These are phyloP conservation scores for Cardamine resedifolia DNA, from an alignment of 345 rosid species.

Conservation along the genomic window DNA sequence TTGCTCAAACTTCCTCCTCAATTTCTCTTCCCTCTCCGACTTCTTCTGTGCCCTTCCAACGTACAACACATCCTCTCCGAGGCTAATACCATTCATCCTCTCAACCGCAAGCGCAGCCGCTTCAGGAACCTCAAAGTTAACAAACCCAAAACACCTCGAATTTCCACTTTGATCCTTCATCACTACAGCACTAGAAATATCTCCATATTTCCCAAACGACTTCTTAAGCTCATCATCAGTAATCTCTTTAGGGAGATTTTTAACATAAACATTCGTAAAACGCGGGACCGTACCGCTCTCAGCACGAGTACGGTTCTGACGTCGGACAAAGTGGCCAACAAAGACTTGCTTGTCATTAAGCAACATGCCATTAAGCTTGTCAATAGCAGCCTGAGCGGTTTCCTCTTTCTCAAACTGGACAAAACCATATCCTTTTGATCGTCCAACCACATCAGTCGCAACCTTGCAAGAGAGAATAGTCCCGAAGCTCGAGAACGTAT, in stretches of 20 bases:
- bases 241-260: slow-evolving; percentile 57
- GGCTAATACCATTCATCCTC: slow-evolving; percentile 55
- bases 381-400: slow-evolving; percentile 54
- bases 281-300: slow-evolving; percentile 37
- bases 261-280: slow-evolving; percentile 63
- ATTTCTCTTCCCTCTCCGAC: slow-evolving; percentile 61
- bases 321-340: slow-evolving; percentile 59
- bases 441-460: slow-evolving; percentile 48
- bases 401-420: slow-evolving; percentile 72
- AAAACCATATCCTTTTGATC: slow-evolving; percentile 62
- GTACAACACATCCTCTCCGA: slow-evolving; percentile 55
- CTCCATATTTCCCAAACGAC: slow-evolving; percentile 52
- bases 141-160: slow-evolving; percentile 73
- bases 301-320: slow-evolving; percentile 44
- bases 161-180: slow-evolving; percentile 61
- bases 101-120: slow-evolving; percentile 59
- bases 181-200: slow-evolving; percentile 60
- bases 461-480: slow-evolving; percentile 66
- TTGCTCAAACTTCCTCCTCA: slow-evolving; percentile 62
- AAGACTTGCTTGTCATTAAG: slow-evolving; percentile 64
- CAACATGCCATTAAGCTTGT: slow-evolving; percentile 60
- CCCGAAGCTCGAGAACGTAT: slow-evolving; percentile 60
- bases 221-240: slow-evolving; percentile 63
- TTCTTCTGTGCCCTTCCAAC: slow-evolving; percentile 79
- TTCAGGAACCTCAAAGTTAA: slow-evolving; percentile 62